Conservation (phyloP, 139 green algal genomes). For the Tetradesmus lagerheimii region DNA sequence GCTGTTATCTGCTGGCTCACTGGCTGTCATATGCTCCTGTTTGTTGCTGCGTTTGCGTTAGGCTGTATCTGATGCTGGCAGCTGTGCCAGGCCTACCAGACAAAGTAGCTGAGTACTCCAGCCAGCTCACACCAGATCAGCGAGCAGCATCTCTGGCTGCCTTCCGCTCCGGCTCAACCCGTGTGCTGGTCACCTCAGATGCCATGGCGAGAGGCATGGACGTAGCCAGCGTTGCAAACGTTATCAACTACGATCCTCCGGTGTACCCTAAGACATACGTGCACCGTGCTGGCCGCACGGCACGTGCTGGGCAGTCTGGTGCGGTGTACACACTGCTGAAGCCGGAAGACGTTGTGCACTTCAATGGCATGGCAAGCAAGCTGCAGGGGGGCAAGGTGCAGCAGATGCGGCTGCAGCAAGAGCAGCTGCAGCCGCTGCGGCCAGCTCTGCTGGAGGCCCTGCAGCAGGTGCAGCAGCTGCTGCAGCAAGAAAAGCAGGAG, state of each 20-base stretch:
- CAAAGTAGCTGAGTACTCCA: conserved; percentile 73
- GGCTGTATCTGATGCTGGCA: conserved; percentile 77
- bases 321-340: conserved; percentile 83
- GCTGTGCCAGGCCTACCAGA: conserved; percentile 50
- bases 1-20: background rate
- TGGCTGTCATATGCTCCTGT: background rate
- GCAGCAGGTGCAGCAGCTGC: conserved; percentile 38
- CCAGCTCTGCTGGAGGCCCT: conserved; percentile 33
- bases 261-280: conserved; percentile 89
- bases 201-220: conserved; percentile 94
- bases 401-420: background rate
- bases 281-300: conserved; percentile 85
- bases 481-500: conserved; percentile 45
- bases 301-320: conserved; percentile 78
- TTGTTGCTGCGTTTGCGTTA: background rate
- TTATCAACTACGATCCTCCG: conserved; percentile 94
- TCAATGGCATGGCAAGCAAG: conserved; percentile 67
- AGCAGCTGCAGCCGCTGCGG: conserved; percentile 43
- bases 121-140: conserved; percentile 42
- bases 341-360: conserved; percentile 87
- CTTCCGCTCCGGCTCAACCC: conserved; percentile 59
- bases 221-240: conserved; percentile 66
- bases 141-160: conserved; percentile 53
- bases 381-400: background rate
- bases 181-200: conserved; percentile 89